Conservation (phyloP, 371 early-diverging fungal genomes). For the Amoeboaphelidium protococcarum region DNA sequence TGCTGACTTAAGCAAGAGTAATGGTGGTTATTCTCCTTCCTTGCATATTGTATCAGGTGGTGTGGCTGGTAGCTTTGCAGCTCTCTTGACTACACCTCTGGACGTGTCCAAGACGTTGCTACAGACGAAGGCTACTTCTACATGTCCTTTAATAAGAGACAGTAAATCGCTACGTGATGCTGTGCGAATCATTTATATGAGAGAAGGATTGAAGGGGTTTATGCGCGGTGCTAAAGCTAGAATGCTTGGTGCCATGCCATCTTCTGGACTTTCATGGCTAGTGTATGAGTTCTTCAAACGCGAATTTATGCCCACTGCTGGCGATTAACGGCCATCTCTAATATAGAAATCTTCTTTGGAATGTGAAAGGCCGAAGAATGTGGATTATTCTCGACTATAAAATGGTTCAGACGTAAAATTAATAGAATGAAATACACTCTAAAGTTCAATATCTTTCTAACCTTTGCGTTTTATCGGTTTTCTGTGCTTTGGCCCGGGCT, state of each 20-base stretch:
- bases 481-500: too few relatives aligned
- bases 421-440: too few relatives aligned
- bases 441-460: too few relatives aligned
- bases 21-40: slow-evolving; percentile 44
- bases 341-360: too few relatives aligned
- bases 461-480: too few relatives aligned
- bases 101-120: slow-evolving; percentile 79
- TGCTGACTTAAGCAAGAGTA: not conserved
- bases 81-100: slow-evolving; percentile 67
- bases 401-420: too few relatives aligned
- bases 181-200: slow-evolving; percentile 33
- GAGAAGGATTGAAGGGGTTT: slow-evolving; percentile 49
- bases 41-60: slow-evolving; percentile 66
- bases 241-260: slow-evolving; percentile 61
- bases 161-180: slow-evolving; percentile 42
- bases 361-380: too few relatives aligned
- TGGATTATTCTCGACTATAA: too few relatives aligned
- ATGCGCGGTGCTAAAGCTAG: slow-evolving; percentile 53
- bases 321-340: too few relatives aligned
- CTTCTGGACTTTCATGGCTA: slow-evolving; percentile 76
- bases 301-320: too few relatives aligned
- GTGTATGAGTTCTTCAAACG: slow-evolving; percentile 2
- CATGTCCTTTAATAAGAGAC: slow-evolving; percentile 33
- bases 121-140: slow-evolving; percentile 54
- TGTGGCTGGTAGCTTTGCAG: slow-evolving; percentile 65